Conservation (phyloP, 176 grass and related monocot species). For the Aegilops longissima region DNA sequence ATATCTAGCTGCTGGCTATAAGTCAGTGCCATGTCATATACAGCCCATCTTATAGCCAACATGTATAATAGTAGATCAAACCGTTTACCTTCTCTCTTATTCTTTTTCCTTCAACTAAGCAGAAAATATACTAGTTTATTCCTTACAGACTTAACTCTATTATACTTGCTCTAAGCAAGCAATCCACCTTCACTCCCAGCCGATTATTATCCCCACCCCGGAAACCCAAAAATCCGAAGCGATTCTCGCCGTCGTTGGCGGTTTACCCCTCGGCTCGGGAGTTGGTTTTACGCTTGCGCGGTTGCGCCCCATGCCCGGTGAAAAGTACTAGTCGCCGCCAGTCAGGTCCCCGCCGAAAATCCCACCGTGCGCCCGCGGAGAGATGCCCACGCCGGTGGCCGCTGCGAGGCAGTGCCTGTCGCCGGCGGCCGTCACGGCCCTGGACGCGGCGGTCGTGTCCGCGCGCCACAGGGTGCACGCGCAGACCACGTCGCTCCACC, state of each 20-base stretch:
- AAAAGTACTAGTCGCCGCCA: conserved; percentile 11
- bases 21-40: no score
- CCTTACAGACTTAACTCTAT: no score
- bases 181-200: neutral
- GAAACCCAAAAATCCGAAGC: neutral
- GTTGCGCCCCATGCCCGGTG: conserved; percentile 27
- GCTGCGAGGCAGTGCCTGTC: conserved; percentile 45
- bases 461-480: conserved; percentile 49
- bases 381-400: conserved; percentile 79
- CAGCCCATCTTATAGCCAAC: no score
- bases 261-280: neutral
- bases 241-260: conserved; percentile 17
- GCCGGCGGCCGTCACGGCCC: conserved; percentile 29
- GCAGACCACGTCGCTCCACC: conserved; percentile 92
- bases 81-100: no score
- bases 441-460: conserved; percentile 39
- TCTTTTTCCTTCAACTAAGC: no score
- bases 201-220: no score
- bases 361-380: neutral
- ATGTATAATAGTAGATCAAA: no score
- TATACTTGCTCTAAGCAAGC: conserved; percentile 16
- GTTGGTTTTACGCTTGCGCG: conserved; percentile 39
- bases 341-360: neutral
- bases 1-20: no score
- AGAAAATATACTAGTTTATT: no score